Percentiles rank a stretch among this genome's conserved stretches.
phyloP scores from a whole-genome alignment of 345 rosid genomes.

The Barbarea vulgaris region DNA sequence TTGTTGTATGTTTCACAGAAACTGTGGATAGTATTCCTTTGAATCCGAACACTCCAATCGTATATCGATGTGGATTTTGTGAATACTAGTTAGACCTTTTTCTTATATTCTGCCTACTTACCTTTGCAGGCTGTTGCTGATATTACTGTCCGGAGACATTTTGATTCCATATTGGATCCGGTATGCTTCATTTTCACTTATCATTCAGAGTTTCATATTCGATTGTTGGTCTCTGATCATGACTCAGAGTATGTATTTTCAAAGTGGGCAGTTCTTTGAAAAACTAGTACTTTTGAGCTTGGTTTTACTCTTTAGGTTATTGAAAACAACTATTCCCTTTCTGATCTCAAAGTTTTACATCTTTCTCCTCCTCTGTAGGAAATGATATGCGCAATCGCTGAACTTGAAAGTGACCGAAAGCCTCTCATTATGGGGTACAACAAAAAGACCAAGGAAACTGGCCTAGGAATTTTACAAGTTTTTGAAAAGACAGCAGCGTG shows the following conservation, averaged over 20 bases:
- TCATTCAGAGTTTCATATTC: slow-evolving; percentile 8
- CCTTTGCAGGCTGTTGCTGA: slow-evolving; percentile 86
- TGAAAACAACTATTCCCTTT: slow-evolving; percentile 3
- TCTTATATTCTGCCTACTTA: neutral
- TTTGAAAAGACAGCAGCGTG: slow-evolving; percentile 65
- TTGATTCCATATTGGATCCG: slow-evolving; percentile 58
- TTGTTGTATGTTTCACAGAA: neutral
- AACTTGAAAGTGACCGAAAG: slow-evolving; percentile 89
- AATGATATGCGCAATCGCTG: slow-evolving; percentile 87
- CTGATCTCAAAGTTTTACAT: slow-evolving; percentile 19
- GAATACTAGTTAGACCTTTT: neutral
- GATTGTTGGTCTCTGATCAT: neutral
- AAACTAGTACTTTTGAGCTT: slow-evolving; percentile 29
- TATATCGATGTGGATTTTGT: neutral
- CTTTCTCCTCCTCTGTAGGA: slow-evolving; percentile 53
- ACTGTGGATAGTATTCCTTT: neutral
- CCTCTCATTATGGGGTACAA: slow-evolving; percentile 62
- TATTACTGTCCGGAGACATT: slow-evolving; percentile 70
- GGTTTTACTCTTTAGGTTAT: neutral
- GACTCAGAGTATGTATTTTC: neutral
- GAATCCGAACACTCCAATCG: neutral
- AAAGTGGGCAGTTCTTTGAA: neutral
- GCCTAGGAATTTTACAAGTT: slow-evolving; percentile 82
- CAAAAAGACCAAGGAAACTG: slow-evolving; percentile 71
- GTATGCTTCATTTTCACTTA: slow-evolving; percentile 48